A percentile compares a stretch with the other conserved stretches of the same genome.
Conservation (phyloP, 257 asterid genomes). For the Cruciata laevipes region DNA sequence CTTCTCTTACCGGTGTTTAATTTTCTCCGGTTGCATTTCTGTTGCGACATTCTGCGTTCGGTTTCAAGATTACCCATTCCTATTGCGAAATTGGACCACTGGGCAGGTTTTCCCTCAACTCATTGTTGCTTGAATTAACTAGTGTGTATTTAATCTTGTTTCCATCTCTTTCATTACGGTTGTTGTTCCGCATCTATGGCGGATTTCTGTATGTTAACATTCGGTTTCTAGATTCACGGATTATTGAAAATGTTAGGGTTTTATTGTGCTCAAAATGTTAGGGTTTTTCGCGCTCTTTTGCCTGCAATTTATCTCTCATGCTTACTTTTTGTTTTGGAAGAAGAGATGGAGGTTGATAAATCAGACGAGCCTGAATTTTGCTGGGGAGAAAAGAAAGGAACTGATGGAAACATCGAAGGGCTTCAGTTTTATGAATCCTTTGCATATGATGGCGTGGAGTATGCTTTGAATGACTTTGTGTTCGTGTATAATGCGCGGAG, state of each 20-base stretch:
- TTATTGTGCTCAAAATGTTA: slow-evolving; percentile 1
- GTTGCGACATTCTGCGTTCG: not conserved
- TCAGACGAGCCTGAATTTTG: slow-evolving; percentile 34
- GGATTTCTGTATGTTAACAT: too few relatives aligned
- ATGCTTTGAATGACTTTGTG: slow-evolving; percentile 51
- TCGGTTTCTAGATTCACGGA: too few relatives aligned
- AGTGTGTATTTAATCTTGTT: too few relatives aligned
- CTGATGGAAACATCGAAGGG: slow-evolving; percentile 39
- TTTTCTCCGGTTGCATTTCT: not conserved
- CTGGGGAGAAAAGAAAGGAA: slow-evolving; percentile 55
- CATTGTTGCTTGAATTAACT: too few relatives aligned
- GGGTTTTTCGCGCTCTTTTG: not conserved
- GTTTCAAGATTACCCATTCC: not conserved
- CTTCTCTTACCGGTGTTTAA: too few relatives aligned
- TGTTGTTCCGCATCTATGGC: too few relatives aligned
- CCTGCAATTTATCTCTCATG: not conserved
- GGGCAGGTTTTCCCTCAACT: not conserved
- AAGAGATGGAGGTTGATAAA: slow-evolving; percentile 20
- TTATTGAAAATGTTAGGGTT: not conserved
- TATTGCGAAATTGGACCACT: not conserved
- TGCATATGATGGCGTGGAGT: slow-evolving; percentile 58
- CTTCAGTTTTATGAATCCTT: slow-evolving; percentile 60
- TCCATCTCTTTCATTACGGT: too few relatives aligned
- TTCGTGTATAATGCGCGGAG: slow-evolving; percentile 44
- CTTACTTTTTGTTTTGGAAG: not conserved